Percentiles rank a stretch among this genome's conserved stretches.
phyloP scores from a whole-genome alignment of 2,329 filamentous ascomycete species.

The Colletotrichum lindemuthianum region DNA sequence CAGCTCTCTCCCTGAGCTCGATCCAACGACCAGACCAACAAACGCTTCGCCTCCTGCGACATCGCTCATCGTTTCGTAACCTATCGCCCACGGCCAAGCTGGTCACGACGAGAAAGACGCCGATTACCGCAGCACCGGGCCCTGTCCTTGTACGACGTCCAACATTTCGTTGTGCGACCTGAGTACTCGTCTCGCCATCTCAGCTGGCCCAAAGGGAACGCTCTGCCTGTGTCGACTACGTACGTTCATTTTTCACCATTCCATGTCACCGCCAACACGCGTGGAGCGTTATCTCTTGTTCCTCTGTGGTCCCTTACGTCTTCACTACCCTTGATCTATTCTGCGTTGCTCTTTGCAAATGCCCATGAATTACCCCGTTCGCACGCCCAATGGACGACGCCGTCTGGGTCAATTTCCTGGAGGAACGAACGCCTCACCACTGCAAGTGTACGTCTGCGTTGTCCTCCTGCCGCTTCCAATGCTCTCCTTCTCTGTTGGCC shows the following conservation, averaged over 20 bases:
- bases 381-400: too few species aligned
- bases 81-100: conserved; percentile 16
- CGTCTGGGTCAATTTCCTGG: too few species aligned
- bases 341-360: too few species aligned
- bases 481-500: conserved; percentile 5
- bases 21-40: conserved; percentile 29
- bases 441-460: conserved; percentile 9
- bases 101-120: conserved; percentile 27
- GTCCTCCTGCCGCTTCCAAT: conserved; percentile 4
- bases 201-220: background rate
- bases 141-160: background rate
- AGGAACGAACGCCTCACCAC: too few species aligned
- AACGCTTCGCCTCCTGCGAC: conserved; percentile 31
- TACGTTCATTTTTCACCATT: conserved; percentile 19
- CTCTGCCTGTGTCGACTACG: background rate
- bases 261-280: too few species aligned
- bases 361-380: too few species aligned
- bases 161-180: conserved; percentile 14
- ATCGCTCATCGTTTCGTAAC: conserved; percentile 23
- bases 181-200: conserved; percentile 14
- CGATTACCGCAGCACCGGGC: conserved; percentile 33
- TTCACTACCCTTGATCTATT: too few species aligned
- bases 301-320: too few species aligned
- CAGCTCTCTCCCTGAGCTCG: background rate
- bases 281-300: too few species aligned